Base-by-base conservation (phyloP, 192 early-diverging fungal genomes). In the Coemansia sp. region DNA sequence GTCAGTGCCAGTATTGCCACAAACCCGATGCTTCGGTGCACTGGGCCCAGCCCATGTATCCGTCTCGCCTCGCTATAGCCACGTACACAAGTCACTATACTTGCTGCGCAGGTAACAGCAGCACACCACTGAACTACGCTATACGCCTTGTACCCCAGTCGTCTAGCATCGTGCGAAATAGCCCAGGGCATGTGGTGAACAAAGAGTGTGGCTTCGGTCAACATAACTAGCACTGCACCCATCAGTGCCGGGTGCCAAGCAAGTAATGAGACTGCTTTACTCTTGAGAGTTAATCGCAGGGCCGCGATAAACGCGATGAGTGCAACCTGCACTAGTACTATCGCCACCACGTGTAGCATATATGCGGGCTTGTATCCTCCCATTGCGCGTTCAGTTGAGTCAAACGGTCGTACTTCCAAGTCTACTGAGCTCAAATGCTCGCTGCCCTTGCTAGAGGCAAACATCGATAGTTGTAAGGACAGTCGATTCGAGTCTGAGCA, bases 181-280 rank as follows among this genome's bases (percentile, higher is more conserved):
- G 74, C 52, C 68, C 74, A 74, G 2, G 47, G 57, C 26, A 55
- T n/a, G 39, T 46, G 57, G 42, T 82, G 79, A 7, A 71, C 28
- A 1, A 71, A 23, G 11, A 62, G 47, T 0, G 50, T 47, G 8
- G 62, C 69, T 39, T 76, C 74, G 6, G 70, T 73, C 19, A 66
- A 49, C 30, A 71, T 6, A 1, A 71, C 46, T 10, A 82, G 63
- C 62, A 73, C 64, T 4, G 57, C 39, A 40, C 67, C 64, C 79
- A 74, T 73, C 17, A 82, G 43, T 2, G 63, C 42, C 16, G 71
- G 68, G 30, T 82, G 79, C 68, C 67, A 82, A 3, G 49, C 35
- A 40, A 82, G 63, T 30, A 40, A 35, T 23, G 43, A 37, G 26
- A 19, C 59, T 13, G 42, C 32, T 16, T 23, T 63, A 19, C 60